Percentiles rank a stretch among this genome's conserved stretches.
Conservation (phyloP, 2,329 filamentous ascomycete genomes). For the Aspergillus brasiliensis region DNA sequence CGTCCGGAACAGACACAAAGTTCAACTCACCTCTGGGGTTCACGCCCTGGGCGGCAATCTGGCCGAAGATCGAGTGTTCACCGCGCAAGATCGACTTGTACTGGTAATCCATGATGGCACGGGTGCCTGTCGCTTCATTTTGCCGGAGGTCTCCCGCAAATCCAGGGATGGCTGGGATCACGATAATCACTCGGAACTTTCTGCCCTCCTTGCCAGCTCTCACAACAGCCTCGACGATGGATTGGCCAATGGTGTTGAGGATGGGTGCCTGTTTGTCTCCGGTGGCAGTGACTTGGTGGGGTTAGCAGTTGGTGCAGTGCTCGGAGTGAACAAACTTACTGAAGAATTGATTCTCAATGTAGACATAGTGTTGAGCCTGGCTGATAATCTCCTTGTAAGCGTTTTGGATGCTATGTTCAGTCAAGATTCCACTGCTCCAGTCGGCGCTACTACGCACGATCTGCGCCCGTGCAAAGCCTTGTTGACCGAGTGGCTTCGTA, state of each 20-base stretch:
- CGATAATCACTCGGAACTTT: conserved; percentile 86
- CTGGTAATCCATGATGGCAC: conserved; percentile 98
- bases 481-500: conserved; percentile 62
- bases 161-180: conserved; percentile 89
- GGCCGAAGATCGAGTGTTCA: conserved; percentile 84
- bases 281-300: conserved; percentile 70
- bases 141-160: conserved; percentile 90
- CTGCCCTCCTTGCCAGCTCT: conserved; percentile 77
- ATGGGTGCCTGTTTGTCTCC: conserved; percentile 84
- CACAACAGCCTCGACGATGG: conserved; percentile 89
- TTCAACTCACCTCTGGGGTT: conserved; percentile 61
- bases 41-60: conserved; percentile 71
- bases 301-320: conserved; percentile 23
- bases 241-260: conserved; percentile 81
- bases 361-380: conserved; percentile 87
- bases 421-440: conserved; percentile 89
- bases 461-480: conserved; percentile 79
- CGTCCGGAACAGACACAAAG: conserved; percentile 38
- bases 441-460: conserved; percentile 87
- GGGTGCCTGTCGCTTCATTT: conserved; percentile 78
- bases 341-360: conserved; percentile 99
- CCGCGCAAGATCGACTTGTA: conserved; percentile 95
- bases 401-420: conserved; percentile 81
- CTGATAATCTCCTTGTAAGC: conserved; percentile 84
- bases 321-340: conserved; percentile 49